These are phyloP conservation scores for Parascedosporium putredinis DNA, from an alignment of 2,329 filamentous ascomycete genomes.

Conservation along the genomic window DNA sequence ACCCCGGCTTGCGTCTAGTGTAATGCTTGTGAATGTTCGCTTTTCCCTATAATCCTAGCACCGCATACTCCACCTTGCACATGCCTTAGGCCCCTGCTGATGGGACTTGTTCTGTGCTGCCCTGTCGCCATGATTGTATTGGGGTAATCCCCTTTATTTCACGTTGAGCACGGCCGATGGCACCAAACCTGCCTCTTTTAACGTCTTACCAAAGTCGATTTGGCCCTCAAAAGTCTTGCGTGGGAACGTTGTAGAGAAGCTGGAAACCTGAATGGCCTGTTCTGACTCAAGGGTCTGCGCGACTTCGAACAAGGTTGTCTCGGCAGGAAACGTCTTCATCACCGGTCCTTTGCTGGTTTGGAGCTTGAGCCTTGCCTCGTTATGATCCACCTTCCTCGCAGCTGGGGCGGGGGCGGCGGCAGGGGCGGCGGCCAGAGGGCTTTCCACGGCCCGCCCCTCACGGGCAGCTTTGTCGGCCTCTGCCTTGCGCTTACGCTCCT, in stretches of 20 bases:
- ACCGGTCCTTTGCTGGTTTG: slow-evolving; percentile 69
- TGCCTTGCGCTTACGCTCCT: slow-evolving; percentile 73
- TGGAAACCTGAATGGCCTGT: slow-evolving; percentile 57
- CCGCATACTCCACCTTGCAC: neutral
- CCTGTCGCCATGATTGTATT: too few species aligned
- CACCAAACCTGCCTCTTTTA: slow-evolving; percentile 84
- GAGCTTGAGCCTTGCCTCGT: slow-evolving; percentile 69
- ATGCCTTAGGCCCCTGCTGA: neutral
- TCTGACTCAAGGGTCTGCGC: slow-evolving; percentile 66
- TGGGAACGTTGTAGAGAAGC: slow-evolving; percentile 80
- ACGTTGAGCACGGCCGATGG: slow-evolving; percentile 87
- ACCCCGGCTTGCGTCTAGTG: too few species aligned
- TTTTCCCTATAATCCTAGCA: neutral
- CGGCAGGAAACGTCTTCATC: slow-evolving; percentile 77
- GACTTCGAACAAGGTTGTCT: slow-evolving; percentile 89
- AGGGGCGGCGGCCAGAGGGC: slow-evolving; percentile 13
- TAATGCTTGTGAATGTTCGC: too few species aligned
- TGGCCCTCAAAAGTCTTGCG: slow-evolving; percentile 63
- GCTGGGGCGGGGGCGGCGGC: slow-evolving; percentile 35
- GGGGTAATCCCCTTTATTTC: too few species aligned
- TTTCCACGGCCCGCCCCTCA: slow-evolving; percentile 55
- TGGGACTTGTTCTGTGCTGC: too few species aligned
- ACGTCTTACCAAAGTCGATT: slow-evolving; percentile 73
- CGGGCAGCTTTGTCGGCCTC: slow-evolving; percentile 77
- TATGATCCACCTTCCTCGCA: slow-evolving; percentile 57